phyloP scores from a whole-genome alignment of 2,329 filamentous ascomycete species.

The Calonectria pteridis region DNA sequence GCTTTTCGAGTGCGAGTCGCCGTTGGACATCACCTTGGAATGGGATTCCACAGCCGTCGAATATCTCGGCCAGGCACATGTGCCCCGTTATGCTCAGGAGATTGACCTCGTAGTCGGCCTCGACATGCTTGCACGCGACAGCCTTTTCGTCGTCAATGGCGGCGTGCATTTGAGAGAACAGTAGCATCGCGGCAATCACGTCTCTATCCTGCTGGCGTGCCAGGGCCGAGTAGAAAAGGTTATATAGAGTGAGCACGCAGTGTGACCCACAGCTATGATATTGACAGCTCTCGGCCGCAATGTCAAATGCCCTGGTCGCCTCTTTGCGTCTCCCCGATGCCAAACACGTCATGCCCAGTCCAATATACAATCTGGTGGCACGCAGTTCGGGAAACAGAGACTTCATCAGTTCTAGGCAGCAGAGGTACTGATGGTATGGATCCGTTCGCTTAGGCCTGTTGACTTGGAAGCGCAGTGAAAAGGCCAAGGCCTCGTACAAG shows the following conservation, averaged over 20 bases:
- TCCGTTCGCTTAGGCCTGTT: neutral
- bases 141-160: neutral
- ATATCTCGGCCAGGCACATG: constrained; percentile 7
- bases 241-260: neutral
- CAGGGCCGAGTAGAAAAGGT: neutral
- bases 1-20: neutral
- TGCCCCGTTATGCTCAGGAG: neutral
- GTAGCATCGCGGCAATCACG: neutral
- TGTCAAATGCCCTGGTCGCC: neutral
- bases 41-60: neutral
- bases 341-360: neutral
- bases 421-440: neutral
- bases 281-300: neutral
- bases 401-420: neutral
- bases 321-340: neutral
- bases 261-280: neutral
- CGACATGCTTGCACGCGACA: neutral
- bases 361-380: neutral
- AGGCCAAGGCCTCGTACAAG: neutral
- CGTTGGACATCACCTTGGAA: neutral
- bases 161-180: neutral
- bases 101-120: neutral
- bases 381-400: neutral
- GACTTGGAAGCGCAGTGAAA: neutral
- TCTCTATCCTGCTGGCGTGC: neutral